Conservation (phyloP, 2,329 filamentous ascomycete genomes). For the Domatiomyces catenatus region DNA sequence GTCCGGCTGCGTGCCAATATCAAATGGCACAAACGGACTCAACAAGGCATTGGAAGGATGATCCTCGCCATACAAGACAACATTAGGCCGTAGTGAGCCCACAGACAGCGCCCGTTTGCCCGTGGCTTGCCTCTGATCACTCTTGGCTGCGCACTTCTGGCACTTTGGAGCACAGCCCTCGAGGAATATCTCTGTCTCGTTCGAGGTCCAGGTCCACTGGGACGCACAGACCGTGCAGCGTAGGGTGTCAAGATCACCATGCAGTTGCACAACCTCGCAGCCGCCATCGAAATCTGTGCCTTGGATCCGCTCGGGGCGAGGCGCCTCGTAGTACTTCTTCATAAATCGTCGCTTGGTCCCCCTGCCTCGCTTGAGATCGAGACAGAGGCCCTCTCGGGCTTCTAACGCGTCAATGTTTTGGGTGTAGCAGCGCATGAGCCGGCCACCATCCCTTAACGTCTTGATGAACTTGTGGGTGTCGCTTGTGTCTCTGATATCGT, state of each 20-base stretch:
- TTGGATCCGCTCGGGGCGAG: slow-evolving; percentile 9
- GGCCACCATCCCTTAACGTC: slow-evolving; percentile 49
- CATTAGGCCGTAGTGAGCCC: slow-evolving; percentile 54
- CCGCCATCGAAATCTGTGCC: slow-evolving; percentile 23
- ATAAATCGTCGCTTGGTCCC: slow-evolving; percentile 48
- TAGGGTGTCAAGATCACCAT: slow-evolving; percentile 51
- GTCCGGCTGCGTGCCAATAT: slow-evolving; percentile 49
- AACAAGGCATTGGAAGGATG: slow-evolving; percentile 55
- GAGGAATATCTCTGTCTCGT: slow-evolving; percentile 34
- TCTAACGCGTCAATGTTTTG: slow-evolving; percentile 64
- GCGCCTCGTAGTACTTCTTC: slow-evolving; percentile 24
- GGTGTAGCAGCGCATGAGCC: slow-evolving; percentile 56
- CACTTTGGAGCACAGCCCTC: slow-evolving; percentile 53
- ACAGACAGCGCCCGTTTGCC: slow-evolving; percentile 54
- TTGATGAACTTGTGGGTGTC: slow-evolving; percentile 54
- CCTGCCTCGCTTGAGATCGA: slow-evolving; percentile 45
- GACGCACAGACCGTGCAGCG: slow-evolving; percentile 36
- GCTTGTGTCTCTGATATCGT: slow-evolving; percentile 44
- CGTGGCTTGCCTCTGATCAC: slow-evolving; percentile 45
- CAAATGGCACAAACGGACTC: slow-evolving; percentile 52
- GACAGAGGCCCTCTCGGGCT: slow-evolving; percentile 52
- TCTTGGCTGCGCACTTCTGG: slow-evolving; percentile 48
- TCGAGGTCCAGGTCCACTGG: slow-evolving; percentile 28
- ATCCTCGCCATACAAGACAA: slow-evolving; percentile 60
- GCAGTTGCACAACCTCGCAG: slow-evolving; percentile 45